Evolutionary conservation across 805 yeast genomes (phyloP), one percentile per base, ranked within the genome.

Genomic region (Saccharomycopsis malanga): DNA sequence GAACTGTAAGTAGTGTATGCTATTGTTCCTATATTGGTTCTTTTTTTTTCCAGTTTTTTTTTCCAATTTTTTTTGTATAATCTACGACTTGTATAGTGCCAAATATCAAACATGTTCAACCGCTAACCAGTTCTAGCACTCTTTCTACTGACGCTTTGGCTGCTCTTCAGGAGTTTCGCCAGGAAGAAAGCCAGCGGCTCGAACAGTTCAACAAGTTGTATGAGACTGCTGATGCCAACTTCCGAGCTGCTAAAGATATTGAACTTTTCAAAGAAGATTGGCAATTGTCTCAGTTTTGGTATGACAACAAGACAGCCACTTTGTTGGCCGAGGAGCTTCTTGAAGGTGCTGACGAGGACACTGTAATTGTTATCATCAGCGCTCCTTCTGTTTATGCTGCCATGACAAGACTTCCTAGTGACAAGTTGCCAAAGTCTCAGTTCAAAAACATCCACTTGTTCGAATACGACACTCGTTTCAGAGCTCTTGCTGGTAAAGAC

Each of bases 321-420:
- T 59, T 65, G 0, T 62, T 87, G 17, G 93, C 87, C 0, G 75
- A 74, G 51, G 93, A 86, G 5, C 67, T 87, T 36, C 63, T 87
- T 12, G 85, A 81, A 30, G 93, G 87, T 5, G 93, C 94, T 1
- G 83, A 81, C 54, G 73, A 72, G 45, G 71, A 74, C 34, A 84
- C 94, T 0, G 79, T 78, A 1, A 72, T 88, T 38, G 85, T 83
- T 42, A 73, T 88, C 45, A 86, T 84, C 1, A 79, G 89, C 66
- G 96, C 96, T 1, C 96, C 97, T 17, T 84, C 96, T 0, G 96
- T 87, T 2, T 88, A 82, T 65, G 94, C 95, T 1, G 93, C 91
- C 0, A 75, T 87, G 38, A 73, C 72, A 53, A 74, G 75, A 49
- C n/a, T 52, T 2, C 22, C 37, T 69, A 75, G 44, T 76, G 77